These are phyloP conservation scores for Madurella mycetomatis DNA, from an alignment of 2,329 filamentous ascomycete species.

Conservation along the genomic window DNA sequence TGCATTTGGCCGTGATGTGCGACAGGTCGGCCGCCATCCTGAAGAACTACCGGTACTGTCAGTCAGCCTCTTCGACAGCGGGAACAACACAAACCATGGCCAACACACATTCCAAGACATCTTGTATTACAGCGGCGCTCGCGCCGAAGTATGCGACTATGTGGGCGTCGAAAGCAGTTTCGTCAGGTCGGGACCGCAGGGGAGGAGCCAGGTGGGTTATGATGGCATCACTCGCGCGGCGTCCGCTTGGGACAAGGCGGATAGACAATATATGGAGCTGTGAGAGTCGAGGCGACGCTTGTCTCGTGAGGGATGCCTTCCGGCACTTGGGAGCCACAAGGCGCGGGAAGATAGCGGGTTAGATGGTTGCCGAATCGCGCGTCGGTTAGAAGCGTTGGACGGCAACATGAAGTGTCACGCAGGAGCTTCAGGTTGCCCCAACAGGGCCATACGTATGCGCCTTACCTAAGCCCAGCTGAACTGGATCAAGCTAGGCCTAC, in stretches of 20 bases:
- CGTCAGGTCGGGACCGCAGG: neutral
- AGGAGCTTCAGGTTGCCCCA: neutral
- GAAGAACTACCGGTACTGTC: slow-evolving; percentile 50
- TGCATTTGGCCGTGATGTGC: slow-evolving; percentile 81
- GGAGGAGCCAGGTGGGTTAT: slow-evolving; percentile 1
- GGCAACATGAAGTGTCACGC: neutral
- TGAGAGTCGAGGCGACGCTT: neutral
- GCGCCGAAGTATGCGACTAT: neutral
- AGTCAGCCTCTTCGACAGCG: slow-evolving; percentile 25
- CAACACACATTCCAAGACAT: slow-evolving; percentile 25
- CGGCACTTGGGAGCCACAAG: neutral
- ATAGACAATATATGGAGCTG: neutral
- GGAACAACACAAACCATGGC: neutral
- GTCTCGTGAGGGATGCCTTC: neutral
- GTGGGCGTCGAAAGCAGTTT: neutral
- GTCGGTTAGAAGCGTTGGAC: neutral
- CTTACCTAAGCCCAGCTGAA: neutral
- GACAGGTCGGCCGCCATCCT: slow-evolving; percentile 79
- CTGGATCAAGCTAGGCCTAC: too few species aligned
- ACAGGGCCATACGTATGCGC: neutral
- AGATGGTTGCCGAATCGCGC: neutral
- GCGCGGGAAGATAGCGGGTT: neutral
- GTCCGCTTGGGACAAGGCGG: neutral
- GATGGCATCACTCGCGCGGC: slow-evolving; percentile 12
- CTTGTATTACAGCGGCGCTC: slow-evolving; percentile 2